phyloP scores from a whole-genome alignment of 352 stramenopile species.

The Globisporangium rhizosaccharum region DNA sequence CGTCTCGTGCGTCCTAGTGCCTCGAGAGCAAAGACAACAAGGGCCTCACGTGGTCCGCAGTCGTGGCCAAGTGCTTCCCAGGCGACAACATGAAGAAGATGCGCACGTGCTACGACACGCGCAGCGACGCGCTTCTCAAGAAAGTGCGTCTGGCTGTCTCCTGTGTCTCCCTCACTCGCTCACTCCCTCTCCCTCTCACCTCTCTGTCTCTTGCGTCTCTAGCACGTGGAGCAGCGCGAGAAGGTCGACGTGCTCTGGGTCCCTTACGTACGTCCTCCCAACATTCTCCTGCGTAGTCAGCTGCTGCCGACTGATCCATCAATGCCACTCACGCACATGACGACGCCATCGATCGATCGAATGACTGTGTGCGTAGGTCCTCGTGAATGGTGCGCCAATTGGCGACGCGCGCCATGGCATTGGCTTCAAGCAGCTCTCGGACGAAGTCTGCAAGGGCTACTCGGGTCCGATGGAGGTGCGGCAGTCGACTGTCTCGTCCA shows the following conservation, averaged over 20 bases:
- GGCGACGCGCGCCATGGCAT: constrained; percentile 62
- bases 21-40: constrained; percentile 79
- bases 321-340: too few species aligned
- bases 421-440: constrained; percentile 52
- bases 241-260: constrained; percentile 58
- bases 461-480: constrained; percentile 39
- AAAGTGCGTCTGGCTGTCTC: constrained; percentile 23
- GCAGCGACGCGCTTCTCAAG: constrained; percentile 47
- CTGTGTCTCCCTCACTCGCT: not conserved
- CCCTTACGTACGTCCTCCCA: constrained; percentile 41
- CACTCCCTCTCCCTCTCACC: not conserved
- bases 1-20: constrained; percentile 23
- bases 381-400: constrained; percentile 49
- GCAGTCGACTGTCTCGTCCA: not conserved
- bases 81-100: constrained; percentile 40
- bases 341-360: not conserved
- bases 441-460: constrained; percentile 68
- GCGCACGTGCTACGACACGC: constrained; percentile 58
- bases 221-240: constrained; percentile 47
- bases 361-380: constrained; percentile 21
- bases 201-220: constrained; percentile 1
- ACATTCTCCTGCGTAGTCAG: not conserved
- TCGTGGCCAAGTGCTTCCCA: constrained; percentile 63
- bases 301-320: too few species aligned
- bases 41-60: constrained; percentile 54